Conservation (phyloP, 345 rosid genomes). For the Gossypium herbaceum region DNA sequence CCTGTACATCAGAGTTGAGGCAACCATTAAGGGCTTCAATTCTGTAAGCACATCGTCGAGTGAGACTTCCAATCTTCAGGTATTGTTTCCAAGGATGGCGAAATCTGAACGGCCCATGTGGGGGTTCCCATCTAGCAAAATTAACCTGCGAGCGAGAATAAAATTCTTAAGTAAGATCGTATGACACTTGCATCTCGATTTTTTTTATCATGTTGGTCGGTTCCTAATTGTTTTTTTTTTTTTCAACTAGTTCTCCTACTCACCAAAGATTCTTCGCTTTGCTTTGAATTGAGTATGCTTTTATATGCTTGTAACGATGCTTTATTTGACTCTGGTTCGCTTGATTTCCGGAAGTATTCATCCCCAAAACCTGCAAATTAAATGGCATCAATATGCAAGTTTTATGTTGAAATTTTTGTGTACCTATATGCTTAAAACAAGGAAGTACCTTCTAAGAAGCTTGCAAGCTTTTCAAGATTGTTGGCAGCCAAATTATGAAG, state of each 20-base stretch:
- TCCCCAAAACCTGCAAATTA: constrained; percentile 51
- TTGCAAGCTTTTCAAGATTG: constrained; percentile 52
- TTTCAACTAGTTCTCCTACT: constrained; percentile 5
- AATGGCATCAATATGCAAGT: background rate
- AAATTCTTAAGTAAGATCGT: background rate
- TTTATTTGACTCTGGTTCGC: constrained; percentile 26
- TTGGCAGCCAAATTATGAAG: constrained; percentile 48
- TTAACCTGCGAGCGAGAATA: constrained; percentile 43
- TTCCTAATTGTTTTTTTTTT: background rate
- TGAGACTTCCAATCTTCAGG: constrained; percentile 42
- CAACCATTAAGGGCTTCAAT: constrained; percentile 57
- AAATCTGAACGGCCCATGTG: constrained; percentile 64
- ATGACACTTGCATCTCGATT: background rate
- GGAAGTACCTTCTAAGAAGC: constrained; percentile 52
- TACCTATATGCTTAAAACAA: background rate
- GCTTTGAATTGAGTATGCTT: constrained; percentile 59
- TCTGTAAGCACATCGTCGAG: constrained; percentile 56
- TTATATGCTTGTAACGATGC: constrained; percentile 42
- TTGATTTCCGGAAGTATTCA: constrained; percentile 35
- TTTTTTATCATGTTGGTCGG: background rate
- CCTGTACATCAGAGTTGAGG: constrained; percentile 41
- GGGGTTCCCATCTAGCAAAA: constrained; percentile 85
- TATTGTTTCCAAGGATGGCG: constrained; percentile 80
- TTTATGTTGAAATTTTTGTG: background rate
- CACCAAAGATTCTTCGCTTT: constrained; percentile 68